Evolutionary conservation across 495 filamentous ascomycete species (phyloP).

Genomic region (Melanomma pulvis-pyrius): DNA sequence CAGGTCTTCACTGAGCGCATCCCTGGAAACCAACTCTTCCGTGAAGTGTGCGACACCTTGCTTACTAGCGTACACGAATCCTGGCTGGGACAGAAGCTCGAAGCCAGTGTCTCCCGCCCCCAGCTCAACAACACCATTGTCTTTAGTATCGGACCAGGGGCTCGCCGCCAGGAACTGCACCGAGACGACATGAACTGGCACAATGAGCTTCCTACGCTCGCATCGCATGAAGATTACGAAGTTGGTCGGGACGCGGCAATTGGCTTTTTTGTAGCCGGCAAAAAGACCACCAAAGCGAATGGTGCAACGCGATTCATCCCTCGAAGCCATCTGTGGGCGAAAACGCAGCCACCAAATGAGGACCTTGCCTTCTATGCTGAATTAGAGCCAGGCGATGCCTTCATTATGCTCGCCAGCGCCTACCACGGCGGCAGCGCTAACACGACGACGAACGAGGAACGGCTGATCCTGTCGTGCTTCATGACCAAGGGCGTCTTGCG

Average conservation of each 20-base stretch:
- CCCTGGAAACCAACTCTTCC: no score
- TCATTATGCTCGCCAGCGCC: constrained; percentile 14
- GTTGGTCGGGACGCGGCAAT: constrained; percentile 4
- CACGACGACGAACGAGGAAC: constrained; percentile 16
- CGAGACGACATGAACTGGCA: constrained; percentile 19
- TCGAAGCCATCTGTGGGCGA: constrained; percentile 15
- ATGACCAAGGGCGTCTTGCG: constrained; percentile 11
- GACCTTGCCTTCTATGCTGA: constrained; percentile 3
- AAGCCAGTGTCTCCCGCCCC: not conserved
- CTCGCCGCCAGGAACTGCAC: not conserved
- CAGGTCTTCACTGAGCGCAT: no score
- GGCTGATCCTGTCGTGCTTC: constrained; percentile 13
- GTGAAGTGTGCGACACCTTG: no score
- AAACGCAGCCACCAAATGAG: not conserved
- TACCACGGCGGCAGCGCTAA: constrained; percentile 29
- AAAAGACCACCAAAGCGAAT: not conserved
- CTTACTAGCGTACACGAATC: no score
- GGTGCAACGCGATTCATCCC: constrained; percentile 17
- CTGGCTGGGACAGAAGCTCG: no score
- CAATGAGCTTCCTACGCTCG: not conserved
- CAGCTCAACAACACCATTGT: not conserved
- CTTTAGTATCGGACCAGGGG: not conserved
- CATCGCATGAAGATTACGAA: not conserved
- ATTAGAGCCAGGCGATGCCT: constrained; percentile 9
- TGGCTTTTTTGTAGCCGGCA: constrained; percentile 15